These are phyloP conservation scores for Remersonia thermophila DNA, from an alignment of 2,329 filamentous ascomycete species.

Conservation along the genomic window DNA sequence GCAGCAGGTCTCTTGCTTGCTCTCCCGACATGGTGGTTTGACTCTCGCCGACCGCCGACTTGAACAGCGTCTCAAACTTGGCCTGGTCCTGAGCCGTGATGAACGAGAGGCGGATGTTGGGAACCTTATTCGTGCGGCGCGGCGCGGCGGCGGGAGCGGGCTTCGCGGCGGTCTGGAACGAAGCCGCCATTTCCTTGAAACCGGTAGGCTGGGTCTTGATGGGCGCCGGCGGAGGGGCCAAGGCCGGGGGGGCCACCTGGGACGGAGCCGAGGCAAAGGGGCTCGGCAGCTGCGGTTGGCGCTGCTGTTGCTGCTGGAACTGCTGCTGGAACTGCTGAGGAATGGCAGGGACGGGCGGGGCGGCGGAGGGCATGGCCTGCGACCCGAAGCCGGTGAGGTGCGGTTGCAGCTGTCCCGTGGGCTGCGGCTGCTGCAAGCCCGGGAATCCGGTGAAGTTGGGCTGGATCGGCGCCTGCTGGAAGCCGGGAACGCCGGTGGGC, in stretches of 20 bases:
- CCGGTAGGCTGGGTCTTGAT: constrained; percentile 56
- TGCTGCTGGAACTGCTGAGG: constrained; percentile 46
- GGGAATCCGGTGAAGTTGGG: constrained; percentile 52
- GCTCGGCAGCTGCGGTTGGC: constrained; percentile 39
- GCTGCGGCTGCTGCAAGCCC: constrained; percentile 28
- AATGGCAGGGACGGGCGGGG: constrained; percentile 47
- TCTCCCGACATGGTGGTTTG: constrained; percentile 84
- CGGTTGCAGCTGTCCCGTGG: constrained; percentile 41
- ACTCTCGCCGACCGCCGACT: constrained; percentile 75
- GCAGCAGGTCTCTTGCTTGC: constrained; percentile 76
- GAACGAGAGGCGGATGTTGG: constrained; percentile 87
- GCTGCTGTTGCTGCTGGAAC: constrained; percentile 31
- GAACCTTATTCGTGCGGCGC: constrained; percentile 62
- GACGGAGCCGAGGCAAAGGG: constrained; percentile 42
- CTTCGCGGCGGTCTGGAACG: constrained; percentile 43
- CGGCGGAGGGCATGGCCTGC: constrained; percentile 48
- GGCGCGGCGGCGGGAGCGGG: constrained; percentile 33
- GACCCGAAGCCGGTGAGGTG: constrained; percentile 55
- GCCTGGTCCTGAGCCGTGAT: constrained; percentile 90
- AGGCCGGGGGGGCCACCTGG: constrained; percentile 29
- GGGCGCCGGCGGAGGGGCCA: constrained; percentile 41
- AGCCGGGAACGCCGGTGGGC: constrained; percentile 44
- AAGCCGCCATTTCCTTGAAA: constrained; percentile 54
- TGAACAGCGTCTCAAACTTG: constrained; percentile 96
- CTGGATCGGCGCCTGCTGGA: constrained; percentile 41